Conservation (phyloP, 176 grass and related monocot genomes). For the Oryza rufipogon region DNA sequence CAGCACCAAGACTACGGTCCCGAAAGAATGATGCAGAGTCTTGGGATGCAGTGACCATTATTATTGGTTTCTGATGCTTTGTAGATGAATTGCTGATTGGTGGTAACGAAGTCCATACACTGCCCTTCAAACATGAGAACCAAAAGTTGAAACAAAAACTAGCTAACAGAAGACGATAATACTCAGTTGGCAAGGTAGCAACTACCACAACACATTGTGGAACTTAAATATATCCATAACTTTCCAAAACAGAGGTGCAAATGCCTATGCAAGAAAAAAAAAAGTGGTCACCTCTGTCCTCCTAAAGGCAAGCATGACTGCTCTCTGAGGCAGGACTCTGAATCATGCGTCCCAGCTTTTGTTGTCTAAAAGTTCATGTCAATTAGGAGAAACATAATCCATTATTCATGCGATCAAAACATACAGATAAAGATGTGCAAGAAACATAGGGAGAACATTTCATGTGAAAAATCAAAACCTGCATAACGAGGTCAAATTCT, state of each 20-base stretch:
- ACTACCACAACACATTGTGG: neutral
- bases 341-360: constrained; percentile 77
- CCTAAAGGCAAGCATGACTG: constrained; percentile 89
- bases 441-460: constrained; percentile 9
- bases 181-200: neutral
- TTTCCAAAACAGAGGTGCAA: constrained; percentile 21
- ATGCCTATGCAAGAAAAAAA: constrained; percentile 29
- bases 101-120: constrained; percentile 96
- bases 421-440: constrained; percentile 22
- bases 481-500: constrained; percentile 98
- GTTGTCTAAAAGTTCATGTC: constrained; percentile 67
- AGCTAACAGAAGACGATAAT: constrained; percentile 20
- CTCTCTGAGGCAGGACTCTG: constrained; percentile 82
- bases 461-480: constrained; percentile 59
- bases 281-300: constrained; percentile 74
- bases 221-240: constrained; percentile 25
- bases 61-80: constrained; percentile 65
- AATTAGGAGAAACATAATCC: constrained; percentile 41
- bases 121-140: constrained; percentile 84
- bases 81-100: constrained; percentile 67
- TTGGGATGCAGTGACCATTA: constrained; percentile 75
- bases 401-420: constrained; percentile 6
- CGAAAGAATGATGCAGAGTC: constrained; percentile 94
- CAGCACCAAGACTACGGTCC: constrained; percentile 84
- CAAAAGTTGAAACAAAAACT: constrained; percentile 42